Conservation (phyloP, 352 stramenopile genomes). For the Poterioochromonas sp. region DNA sequence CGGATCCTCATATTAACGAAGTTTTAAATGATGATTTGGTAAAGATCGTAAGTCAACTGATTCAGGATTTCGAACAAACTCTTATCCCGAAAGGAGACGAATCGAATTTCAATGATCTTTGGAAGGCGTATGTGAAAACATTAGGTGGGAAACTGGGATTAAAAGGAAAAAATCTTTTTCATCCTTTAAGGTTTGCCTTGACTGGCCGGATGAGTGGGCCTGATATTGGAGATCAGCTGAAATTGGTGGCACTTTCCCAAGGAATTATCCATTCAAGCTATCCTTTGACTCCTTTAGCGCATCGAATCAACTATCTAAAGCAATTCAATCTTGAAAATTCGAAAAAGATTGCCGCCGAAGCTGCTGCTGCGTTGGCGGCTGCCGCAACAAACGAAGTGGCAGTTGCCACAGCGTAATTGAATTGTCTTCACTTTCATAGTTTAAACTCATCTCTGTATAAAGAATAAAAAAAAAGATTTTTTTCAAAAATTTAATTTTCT, state of each 20-base stretch:
- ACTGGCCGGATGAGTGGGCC: slow-evolving; percentile 47
- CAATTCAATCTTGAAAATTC: background rate
- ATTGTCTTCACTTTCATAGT: background rate
- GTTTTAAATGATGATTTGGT: background rate
- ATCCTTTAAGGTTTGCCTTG: slow-evolving; percentile 45
- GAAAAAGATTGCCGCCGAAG: background rate
- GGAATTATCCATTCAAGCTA: background rate
- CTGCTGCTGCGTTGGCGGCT: no score
- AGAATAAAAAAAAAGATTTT: background rate
- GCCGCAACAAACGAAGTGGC: background rate
- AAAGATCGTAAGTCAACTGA: background rate
- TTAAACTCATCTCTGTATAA: no score
- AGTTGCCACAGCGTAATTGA: background rate
- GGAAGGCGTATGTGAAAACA: slow-evolving; percentile 21
- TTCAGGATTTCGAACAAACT: background rate
- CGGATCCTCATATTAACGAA: background rate
- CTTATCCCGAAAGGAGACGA: background rate
- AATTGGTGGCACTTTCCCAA: slow-evolving; percentile 36
- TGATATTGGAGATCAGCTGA: slow-evolving; percentile 46
- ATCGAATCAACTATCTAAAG: background rate
- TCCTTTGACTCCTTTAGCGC: background rate
- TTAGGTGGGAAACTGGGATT: background rate
- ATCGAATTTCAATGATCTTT: background rate
- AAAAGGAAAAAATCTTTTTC: slow-evolving; percentile 40
- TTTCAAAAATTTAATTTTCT: background rate